Evolutionary conservation across 306 rosid species (phyloP).

Genomic region (Lathyrus tuberosus): DNA sequence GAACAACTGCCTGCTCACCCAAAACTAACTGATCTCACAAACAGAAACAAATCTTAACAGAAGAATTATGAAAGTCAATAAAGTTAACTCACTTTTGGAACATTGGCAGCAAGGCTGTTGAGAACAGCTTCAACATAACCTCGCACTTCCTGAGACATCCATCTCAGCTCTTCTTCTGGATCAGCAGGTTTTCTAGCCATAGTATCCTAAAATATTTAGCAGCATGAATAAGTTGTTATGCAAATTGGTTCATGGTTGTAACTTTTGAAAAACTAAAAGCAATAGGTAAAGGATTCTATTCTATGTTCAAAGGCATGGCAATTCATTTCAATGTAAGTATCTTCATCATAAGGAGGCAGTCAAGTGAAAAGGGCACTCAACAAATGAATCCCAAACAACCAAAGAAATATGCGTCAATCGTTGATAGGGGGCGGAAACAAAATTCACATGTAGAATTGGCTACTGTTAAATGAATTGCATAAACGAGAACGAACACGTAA

Average conservation of each 20-base stretch:
- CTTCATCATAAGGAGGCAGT: neutral
- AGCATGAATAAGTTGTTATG: constrained; percentile 27
- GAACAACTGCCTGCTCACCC: constrained; percentile 61
- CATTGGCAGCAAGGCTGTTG: constrained; percentile 64
- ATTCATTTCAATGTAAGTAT: constrained; percentile 22
- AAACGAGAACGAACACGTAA: constrained; percentile 12
- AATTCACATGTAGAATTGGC: constrained; percentile 11
- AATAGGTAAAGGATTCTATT: constrained; percentile 20
- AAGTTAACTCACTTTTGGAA: constrained; percentile 57
- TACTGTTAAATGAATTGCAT: constrained; percentile 26
- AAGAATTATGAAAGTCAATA: constrained; percentile 17
- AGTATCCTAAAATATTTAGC: constrained; percentile 47
- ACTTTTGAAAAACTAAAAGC: constrained; percentile 13
- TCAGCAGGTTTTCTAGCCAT: constrained; percentile 65
- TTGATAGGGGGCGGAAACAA: constrained; percentile 8
- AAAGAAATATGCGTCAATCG: constrained; percentile 12
- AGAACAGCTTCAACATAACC: constrained; percentile 74
- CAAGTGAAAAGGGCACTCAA: neutral
- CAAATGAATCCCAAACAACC: constrained; percentile 18
- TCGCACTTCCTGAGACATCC: constrained; percentile 75
- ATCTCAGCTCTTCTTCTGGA: constrained; percentile 71
- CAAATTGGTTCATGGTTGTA: constrained; percentile 25
- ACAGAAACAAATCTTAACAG: constrained; percentile 19
- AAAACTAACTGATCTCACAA: constrained; percentile 41
- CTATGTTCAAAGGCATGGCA: neutral